Base-by-base conservation (phyloP, 495 filamentous ascomycete species). In the Aspergillus biplanus region DNA sequence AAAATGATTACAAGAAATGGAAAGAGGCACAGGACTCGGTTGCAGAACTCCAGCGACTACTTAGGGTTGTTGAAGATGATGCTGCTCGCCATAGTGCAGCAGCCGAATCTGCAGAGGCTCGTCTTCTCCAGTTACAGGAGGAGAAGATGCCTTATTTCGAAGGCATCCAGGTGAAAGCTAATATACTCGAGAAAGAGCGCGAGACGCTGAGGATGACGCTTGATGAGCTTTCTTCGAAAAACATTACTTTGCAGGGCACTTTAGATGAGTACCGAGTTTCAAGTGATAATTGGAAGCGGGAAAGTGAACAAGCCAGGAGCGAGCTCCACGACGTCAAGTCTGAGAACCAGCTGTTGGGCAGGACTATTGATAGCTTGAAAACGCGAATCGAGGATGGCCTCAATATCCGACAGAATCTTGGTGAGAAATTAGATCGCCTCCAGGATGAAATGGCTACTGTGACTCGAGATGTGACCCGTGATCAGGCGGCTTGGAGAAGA, bases 311-410 rank as follows among this genome's bases (percentile, higher is more conserved):
- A 56, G 81, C 80, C 76, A 73, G 79, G 31, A 63, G 65, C 50
- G 81, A 86, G 37, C 71, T 87, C 7, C 83, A 89, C 32, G 73
- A 80, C 42, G 75, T 75, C 32, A 82, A 80, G 67, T 71, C 76
- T 42, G 84, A 87, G 59, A 88, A 87, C 58, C 83, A 82, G 64
- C 72, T 84, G 46, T 73, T 93, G 8, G 83, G 81, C 58, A 88
- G 84, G 63, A 86, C 85, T 32, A 85, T 96, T 66, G 83, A 88
- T 63, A 85, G 84, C 6, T 78, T 94, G 61, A 83, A 84, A 62
- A 80, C 82, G 48, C 91, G 97, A 68, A 86, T 96, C 55, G 88
- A 96, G 75, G 93, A 97, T 74, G 91, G 88, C 72, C 86, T 91
- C 71, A 84, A 87, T 64, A 83, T 90, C 64, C 87, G 92, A 56